Evolutionary conservation across 352 stramenopile genomes (phyloP).

Genomic region (Plasmopara halstedii): DNA sequence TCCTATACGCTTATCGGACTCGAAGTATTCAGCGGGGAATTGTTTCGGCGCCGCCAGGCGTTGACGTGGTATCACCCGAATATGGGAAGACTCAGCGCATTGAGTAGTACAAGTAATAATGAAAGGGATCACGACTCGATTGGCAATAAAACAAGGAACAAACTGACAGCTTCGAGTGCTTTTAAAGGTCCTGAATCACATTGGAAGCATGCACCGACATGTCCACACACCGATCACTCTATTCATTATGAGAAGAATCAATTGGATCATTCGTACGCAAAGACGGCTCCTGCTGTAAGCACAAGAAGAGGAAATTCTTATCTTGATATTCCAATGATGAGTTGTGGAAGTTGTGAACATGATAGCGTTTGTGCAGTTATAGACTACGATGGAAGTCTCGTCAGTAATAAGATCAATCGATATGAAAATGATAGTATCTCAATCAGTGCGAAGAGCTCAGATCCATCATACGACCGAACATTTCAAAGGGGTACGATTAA

Average conservation of each 20-base stretch:
- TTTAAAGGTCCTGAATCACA: no score
- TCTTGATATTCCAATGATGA: conserved; percentile 18
- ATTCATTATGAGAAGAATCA: no score
- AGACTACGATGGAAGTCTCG: conserved; percentile 19
- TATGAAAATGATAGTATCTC: conserved; percentile 1
- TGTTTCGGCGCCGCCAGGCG: no score
- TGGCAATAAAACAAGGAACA: no score
- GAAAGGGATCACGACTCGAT: no score
- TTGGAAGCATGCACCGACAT: neutral
- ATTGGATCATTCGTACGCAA: no score
- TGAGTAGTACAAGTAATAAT: no score
- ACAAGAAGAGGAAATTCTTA: conserved; percentile 13
- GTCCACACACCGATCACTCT: neutral
- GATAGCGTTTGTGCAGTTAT: conserved; percentile 24
- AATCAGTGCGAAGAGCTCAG: conserved; percentile 6
- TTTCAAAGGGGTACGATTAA: conserved; percentile 3
- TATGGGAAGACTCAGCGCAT: no score
- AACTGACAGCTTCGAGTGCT: no score
- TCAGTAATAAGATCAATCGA: conserved; percentile 8
- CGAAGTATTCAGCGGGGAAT: no score
- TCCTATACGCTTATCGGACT: no score
- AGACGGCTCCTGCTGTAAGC: conserved; percentile 8
- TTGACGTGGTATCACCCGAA: no score
- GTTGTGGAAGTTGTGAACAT: conserved; percentile 8
- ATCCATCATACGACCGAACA: conserved; percentile 5